A percentile compares a stretch with the other conserved stretches of the same genome.
phyloP scores from a whole-genome alignment of 1,284 basidiomycete species.

The Mycocalia duriaeana region DNA sequence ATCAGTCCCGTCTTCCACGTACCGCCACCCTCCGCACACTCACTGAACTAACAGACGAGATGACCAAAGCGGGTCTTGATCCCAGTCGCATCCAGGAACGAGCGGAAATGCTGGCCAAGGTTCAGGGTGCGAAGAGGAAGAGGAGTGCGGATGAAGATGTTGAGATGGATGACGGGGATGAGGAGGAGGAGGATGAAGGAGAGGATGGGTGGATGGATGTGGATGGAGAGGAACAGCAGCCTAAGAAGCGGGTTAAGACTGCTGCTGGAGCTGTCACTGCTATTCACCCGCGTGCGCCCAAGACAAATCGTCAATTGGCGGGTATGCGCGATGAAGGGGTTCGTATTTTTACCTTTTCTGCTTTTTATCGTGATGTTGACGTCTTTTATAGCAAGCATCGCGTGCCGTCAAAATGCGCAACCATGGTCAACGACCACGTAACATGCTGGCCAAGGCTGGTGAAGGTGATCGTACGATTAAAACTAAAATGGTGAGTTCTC shows the following conservation, averaged over 20 bases:
- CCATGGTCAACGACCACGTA: constrained; percentile 80
- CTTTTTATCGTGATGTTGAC: constrained; percentile 3
- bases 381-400: constrained; percentile 59
- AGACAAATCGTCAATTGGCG: constrained; percentile 69
- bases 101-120: constrained; percentile 79
- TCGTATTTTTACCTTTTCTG: constrained; percentile 19
- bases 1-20: constrained; percentile 80
- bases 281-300: constrained; percentile 53
- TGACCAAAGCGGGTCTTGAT: constrained; percentile 87
- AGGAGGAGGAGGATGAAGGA: constrained; percentile 37
- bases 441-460: constrained; percentile 84
- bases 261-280: constrained; percentile 54
- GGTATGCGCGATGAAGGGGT: constrained; percentile 76
- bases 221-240: constrained; percentile 53
- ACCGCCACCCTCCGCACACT: constrained; percentile 86
- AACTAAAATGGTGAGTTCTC: constrained; percentile 65
- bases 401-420: constrained; percentile 80
- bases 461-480: constrained; percentile 83
- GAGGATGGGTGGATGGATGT: constrained; percentile 62
- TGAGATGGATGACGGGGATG: constrained; percentile 50
- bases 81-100: constrained; percentile 86
- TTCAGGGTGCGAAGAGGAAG: constrained; percentile 71
- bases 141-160: constrained; percentile 40
- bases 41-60: constrained; percentile 74
- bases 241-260: constrained; percentile 57